These are phyloP conservation scores for Saturnispora diversa DNA, from an alignment of 805 yeast species.

Conservation along the genomic window DNA sequence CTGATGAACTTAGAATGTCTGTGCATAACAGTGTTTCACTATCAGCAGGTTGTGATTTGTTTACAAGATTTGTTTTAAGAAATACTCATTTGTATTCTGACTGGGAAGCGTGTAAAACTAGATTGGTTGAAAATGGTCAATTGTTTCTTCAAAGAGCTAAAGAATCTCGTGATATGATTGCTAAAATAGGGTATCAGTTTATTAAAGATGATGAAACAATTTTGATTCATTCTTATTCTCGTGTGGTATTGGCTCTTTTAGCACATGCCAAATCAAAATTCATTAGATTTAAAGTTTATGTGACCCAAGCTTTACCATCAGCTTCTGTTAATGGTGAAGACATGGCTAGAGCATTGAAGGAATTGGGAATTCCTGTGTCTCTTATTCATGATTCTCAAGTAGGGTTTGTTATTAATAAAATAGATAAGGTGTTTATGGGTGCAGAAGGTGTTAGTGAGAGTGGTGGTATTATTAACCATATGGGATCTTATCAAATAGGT, in stretches of 20 bases:
- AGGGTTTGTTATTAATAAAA: conserved; percentile 83
- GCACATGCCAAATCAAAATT: conserved; percentile 68
- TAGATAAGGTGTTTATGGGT: conserved; percentile 90
- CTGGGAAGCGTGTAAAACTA: conserved; percentile 88
- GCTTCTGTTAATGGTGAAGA: conserved; percentile 70
- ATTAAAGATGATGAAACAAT: conserved; percentile 89
- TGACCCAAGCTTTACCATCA: conserved; percentile 88
- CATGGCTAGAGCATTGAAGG: conserved; percentile 62
- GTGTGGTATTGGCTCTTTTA: conserved; percentile 78
- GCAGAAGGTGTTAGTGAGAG: conserved; percentile 99
- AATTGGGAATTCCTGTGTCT: conserved; percentile 75
- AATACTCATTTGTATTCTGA: conserved; percentile 82
- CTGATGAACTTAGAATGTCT: conserved; percentile 61
- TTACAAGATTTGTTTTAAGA: conserved; percentile 85
- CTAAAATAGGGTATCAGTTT: conserved; percentile 79
- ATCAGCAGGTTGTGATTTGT: conserved; percentile 95
- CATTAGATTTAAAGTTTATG: conserved; percentile 80
- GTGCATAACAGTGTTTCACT: conserved; percentile 88
- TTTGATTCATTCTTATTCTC: conserved; percentile 82
- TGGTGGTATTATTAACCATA: conserved; percentile 94
- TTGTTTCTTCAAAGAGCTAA: conserved; percentile 87
- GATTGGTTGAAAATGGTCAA: conserved; percentile 88
- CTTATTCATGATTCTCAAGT: conserved; percentile 89
- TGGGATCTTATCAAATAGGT: conserved; percentile 93
- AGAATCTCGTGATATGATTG: conserved; percentile 79